These are phyloP conservation scores for Phylloporus sp. DNA, from an alignment of 768 basidiomycete species.

Conservation along the genomic window DNA sequence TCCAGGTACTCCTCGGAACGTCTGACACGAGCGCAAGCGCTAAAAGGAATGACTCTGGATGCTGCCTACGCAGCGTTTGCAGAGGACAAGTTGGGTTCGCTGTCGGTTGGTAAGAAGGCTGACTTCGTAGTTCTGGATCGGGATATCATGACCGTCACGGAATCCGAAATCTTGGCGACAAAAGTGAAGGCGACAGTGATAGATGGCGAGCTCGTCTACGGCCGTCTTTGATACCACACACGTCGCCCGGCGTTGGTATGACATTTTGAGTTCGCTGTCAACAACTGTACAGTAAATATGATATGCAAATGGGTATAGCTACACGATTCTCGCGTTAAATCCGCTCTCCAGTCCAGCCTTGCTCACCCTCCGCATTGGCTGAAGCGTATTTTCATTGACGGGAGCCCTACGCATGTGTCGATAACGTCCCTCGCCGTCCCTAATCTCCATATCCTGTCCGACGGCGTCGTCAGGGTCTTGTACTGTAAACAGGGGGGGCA, in stretches of 20 bases:
- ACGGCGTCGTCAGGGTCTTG: constrained; percentile 34
- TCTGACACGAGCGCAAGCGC: constrained; percentile 75
- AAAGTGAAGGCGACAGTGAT: constrained; percentile 70
- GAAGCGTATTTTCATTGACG: constrained; percentile 81
- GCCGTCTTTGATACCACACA: too few relatives aligned
- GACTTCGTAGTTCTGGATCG: constrained; percentile 83
- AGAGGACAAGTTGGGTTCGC: constrained; percentile 65
- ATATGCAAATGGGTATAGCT: constrained; percentile 16
- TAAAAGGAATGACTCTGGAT: constrained; percentile 88
- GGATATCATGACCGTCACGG: constrained; percentile 68
- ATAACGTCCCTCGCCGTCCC: constrained; percentile 80
- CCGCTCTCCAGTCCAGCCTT: constrained; percentile 89
- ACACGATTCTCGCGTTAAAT: constrained; percentile 6
- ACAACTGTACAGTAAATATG: constrained; percentile 1
- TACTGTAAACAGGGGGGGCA: constrained; percentile 34
- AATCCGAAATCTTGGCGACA: constrained; percentile 56
- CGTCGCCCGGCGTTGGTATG: too few relatives aligned
- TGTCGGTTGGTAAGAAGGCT: constrained; percentile 73
- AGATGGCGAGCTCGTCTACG: constrained; percentile 67
- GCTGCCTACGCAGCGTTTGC: constrained; percentile 85
- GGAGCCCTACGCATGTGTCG: constrained; percentile 83
- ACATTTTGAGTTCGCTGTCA: not conserved
- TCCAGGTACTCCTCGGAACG: constrained; percentile 71
- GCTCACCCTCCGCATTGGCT: constrained; percentile 85
- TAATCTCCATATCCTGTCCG: constrained; percentile 86